Evolutionary conservation across 1,139 yeast species (phyloP), one percentile per base, ranked within the genome.

Genomic region (Taphrina flavorubra): DNA sequence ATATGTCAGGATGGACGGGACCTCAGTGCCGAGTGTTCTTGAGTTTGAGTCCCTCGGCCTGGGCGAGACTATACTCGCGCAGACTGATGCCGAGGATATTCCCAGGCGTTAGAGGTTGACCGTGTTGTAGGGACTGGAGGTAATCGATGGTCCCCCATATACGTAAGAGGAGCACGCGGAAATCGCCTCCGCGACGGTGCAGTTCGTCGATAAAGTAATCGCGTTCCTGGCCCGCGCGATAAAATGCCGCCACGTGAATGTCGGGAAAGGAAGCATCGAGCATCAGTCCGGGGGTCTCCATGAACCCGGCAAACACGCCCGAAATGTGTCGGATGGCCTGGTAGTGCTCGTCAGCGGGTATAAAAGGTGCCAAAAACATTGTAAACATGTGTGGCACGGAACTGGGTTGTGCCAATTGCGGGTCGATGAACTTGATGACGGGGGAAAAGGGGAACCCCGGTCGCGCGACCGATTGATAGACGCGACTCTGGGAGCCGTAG

Each of bases 331-430:
- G 53, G 13, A 56, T 39, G 13, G 61, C 44, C 14, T 42, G 46
- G 42, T 53, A 20, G n/a, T 53, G 59, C 39, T 63, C 61, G 4
- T 31, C 67, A 16, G 31, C 39, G 11, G 55, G 6, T 55, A 44
- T 53, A 46, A 63, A 63, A 4, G 67, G 67, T 3, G 67, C 67
- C 37, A 63, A 18, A 18, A 63, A 63, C 60, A 63, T 42, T 40
- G 31, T 42, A 34, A 63, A 47, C 36, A 63, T 49, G 37, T 63
- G 61, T 44, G 67, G 67, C 44, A 31, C 36, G 18, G 42, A 20
- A 44, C 56, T 44, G 1, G 67, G 67, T 11, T 44, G 37, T 0
- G 39, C 60, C 31, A 63, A 13, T 49, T 49, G 49, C 18, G 67
- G 67, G 18, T 63, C 53, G 34, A 49, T 58, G 51, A 63, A 63